Evolutionary conservation across 257 asterid species (phyloP).

Genomic region (Ajuga chamaepitys): DNA sequence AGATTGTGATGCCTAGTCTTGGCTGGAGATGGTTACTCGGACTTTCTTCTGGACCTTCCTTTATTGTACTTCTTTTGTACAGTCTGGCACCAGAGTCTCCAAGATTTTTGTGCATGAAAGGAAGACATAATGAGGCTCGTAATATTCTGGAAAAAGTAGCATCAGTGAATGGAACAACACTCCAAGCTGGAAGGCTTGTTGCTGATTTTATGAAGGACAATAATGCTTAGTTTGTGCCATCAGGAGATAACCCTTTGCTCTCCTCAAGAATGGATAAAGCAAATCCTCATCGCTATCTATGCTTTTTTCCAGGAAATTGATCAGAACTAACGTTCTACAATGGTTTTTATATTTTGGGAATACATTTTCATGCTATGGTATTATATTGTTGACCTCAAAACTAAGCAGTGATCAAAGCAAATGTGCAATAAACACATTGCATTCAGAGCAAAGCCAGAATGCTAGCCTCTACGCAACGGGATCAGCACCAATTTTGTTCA

Average conservation of each 20-base stretch:
- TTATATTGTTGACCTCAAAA: slow-evolving; percentile 69
- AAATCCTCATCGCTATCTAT: slow-evolving; percentile 24
- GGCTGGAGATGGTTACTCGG: slow-evolving; percentile 51
- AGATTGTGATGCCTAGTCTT: slow-evolving; percentile 37
- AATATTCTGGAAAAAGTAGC: slow-evolving; percentile 36
- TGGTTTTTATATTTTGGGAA: slow-evolving; percentile 63
- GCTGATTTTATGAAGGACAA: slow-evolving; percentile 15
- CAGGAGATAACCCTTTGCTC: slow-evolving; percentile 23
- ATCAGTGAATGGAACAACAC: slow-evolving; percentile 24
- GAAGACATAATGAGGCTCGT: slow-evolving; percentile 36
- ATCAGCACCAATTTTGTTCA: too few species aligned
- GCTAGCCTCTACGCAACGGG: slow-evolving; percentile 42
- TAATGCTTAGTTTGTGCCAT: slow-evolving; percentile 10
- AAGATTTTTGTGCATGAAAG: slow-evolving; percentile 39
- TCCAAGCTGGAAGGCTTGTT: slow-evolving; percentile 30
- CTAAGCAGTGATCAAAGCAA: slow-evolving; percentile 47
- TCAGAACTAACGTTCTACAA: slow-evolving; percentile 43
- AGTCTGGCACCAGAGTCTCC: slow-evolving; percentile 41
- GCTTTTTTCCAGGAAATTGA: slow-evolving; percentile 33
- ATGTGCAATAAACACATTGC: slow-evolving; percentile 25
- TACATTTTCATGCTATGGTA: slow-evolving; percentile 60
- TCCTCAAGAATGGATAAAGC: slow-evolving; percentile 4
- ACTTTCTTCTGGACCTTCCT: slow-evolving; percentile 35
- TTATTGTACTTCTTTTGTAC: slow-evolving; percentile 29
- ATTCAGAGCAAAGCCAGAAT: slow-evolving; percentile 10